Evolutionary conservation across 2,329 filamentous ascomycete genomes (phyloP).

Genomic region (Rhynchosporium secalis): DNA sequence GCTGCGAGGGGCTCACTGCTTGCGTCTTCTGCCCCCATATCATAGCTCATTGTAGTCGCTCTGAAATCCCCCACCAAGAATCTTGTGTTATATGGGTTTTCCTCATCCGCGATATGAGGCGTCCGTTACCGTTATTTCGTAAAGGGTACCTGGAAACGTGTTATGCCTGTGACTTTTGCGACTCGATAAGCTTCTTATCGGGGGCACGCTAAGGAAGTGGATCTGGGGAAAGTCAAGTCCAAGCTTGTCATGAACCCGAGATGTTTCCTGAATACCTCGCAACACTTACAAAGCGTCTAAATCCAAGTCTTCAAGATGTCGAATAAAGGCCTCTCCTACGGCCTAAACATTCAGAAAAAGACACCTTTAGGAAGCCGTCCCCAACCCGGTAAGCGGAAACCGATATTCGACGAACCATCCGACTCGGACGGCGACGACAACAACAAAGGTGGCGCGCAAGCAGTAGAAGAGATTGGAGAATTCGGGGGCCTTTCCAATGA

Average conservation of each 20-base stretch:
- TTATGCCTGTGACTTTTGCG: background rate
- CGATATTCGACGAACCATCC: constrained; percentile 59
- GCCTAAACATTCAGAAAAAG: constrained; percentile 63
- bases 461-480: constrained; percentile 60
- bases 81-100: background rate
- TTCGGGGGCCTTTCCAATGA: constrained; percentile 53
- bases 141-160: background rate
- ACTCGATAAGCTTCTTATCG: constrained; percentile 16
- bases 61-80: background rate
- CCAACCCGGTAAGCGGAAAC: constrained; percentile 51
- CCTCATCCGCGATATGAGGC: background rate
- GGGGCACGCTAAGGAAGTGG: background rate
- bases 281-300: background rate
- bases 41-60: constrained; percentile 25
- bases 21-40: constrained; percentile 12
- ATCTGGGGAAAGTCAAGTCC: constrained; percentile 1
- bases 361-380: constrained; percentile 46
- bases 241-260: background rate
- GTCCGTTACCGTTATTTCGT: background rate
- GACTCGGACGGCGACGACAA: constrained; percentile 54
- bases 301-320: constrained; percentile 32
- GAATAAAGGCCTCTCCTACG: constrained; percentile 50
- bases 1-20: constrained; percentile 16
- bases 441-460: constrained; percentile 38
- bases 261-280: background rate